A percentile compares a stretch with the other conserved stretches of the same genome.
These are phyloP conservation scores for Sindora glabra DNA, from an alignment of 306 rosid species.

Conservation along the genomic window DNA sequence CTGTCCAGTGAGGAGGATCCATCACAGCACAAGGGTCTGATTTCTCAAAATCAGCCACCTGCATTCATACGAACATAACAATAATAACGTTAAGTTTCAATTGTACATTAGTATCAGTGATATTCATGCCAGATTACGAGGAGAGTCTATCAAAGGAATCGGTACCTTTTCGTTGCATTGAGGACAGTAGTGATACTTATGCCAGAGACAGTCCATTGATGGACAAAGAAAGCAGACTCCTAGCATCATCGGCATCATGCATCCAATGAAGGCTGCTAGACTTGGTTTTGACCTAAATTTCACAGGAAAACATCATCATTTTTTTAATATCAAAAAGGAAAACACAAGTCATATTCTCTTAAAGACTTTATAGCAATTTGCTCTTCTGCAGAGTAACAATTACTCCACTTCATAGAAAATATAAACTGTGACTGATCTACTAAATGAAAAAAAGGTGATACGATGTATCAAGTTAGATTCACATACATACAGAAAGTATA, in stretches of 20 bases:
- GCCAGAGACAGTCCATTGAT: constrained; percentile 93
- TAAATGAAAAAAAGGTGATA: background rate
- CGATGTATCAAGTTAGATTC: background rate
- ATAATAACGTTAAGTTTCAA: background rate
- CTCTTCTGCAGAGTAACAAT: background rate
- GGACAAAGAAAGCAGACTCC: constrained; percentile 87
- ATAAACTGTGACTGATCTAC: background rate
- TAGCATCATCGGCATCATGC: constrained; percentile 75
- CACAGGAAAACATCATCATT: background rate
- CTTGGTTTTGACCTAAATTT: constrained; percentile 69
- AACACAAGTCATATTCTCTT: background rate
- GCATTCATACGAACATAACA: background rate
- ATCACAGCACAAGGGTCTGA: constrained; percentile 65
- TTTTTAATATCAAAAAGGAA: too few species aligned
- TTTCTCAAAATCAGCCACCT: constrained; percentile 89
- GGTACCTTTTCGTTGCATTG: constrained; percentile 65
- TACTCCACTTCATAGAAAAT: background rate
- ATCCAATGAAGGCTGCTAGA: constrained; percentile 68
- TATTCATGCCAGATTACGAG: background rate
- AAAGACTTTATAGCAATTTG: background rate
- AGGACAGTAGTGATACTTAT: constrained; percentile 82
- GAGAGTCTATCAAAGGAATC: background rate
- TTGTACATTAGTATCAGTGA: background rate
- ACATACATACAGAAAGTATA: background rate
- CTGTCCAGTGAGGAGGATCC: constrained; percentile 84